A percentile compares a stretch with the other conserved stretches of the same genome.
These are phyloP conservation scores for Hyaloscypha variabilis DNA, from an alignment of 495 filamentous ascomycete species.

Conservation along the genomic window DNA sequence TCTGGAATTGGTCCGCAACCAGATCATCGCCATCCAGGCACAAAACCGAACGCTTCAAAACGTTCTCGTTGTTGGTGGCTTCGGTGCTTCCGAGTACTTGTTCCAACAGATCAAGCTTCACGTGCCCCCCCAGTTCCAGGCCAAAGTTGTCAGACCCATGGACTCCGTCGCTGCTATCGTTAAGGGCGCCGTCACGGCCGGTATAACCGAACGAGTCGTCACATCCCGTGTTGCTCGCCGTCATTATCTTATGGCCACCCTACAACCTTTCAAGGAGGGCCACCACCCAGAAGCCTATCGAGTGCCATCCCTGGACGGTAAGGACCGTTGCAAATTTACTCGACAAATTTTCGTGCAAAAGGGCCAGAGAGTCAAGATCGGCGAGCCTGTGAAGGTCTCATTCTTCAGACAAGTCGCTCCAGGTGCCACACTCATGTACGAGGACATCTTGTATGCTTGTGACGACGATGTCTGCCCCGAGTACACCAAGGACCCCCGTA, in stretches of 20 bases:
- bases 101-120: conserved; percentile 85
- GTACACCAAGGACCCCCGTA: conserved; percentile 99
- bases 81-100: conserved; percentile 76
- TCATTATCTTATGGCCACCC: conserved; percentile 98
- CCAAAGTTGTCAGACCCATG: conserved; percentile 77
- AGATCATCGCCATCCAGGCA: conserved; percentile 78
- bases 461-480: conserved; percentile 98
- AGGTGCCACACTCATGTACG: conserved; percentile 98
- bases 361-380: conserved; percentile 97
- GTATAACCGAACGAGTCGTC: conserved; percentile 95
- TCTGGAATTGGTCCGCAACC: conserved; percentile 71
- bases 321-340: conserved; percentile 98
- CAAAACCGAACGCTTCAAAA: conserved; percentile 74
- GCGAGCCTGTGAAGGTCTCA: conserved; percentile 97
- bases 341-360: conserved; percentile 99
- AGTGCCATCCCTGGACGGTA: conserved; percentile 93
- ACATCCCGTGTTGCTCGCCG: conserved; percentile 97
- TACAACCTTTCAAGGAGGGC: conserved; percentile 98
- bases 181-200: conserved; percentile 79
- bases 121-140: conserved; percentile 77
- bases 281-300: conserved; percentile 98
- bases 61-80: conserved; percentile 73
- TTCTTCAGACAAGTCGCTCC: conserved; percentile 99
- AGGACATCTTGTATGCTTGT: conserved; percentile 97
- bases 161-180: conserved; percentile 78